Evolutionary conservation across 2,329 filamentous ascomycete genomes (phyloP), one percentile per base, ranked within the genome.

Genomic region (Dactylellina parvicollis): DNA sequence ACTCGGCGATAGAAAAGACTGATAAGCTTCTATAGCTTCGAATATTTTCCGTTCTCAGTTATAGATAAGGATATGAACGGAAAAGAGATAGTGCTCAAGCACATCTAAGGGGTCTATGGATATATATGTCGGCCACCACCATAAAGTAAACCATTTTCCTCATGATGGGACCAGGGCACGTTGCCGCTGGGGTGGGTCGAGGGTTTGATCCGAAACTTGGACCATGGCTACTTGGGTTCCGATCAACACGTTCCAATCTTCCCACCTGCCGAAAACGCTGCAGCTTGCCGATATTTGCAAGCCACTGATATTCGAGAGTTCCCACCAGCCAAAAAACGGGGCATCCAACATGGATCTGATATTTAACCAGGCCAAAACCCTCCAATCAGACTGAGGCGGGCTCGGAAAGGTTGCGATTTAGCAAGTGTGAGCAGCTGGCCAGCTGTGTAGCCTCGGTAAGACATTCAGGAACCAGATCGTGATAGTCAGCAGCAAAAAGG

Each of bases 371-470:
- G 44, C 18, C 24, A 30, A 38, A 59, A 24, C 44, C 62, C 52
- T 36, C 62, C 62, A 67, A 67, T 67, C 20, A 42, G 18, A 20
- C n/a, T 14, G n/a, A 30, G 18, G 32, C 32, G 30, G 32, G 54
- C 52, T 50, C 62, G 52, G 52, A 52, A 44, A 49, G 32, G 24
- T 56, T 38, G 32, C 32, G 42, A 52, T 67, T 44, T 22, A n/a
- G 62, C 24, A 57, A 67, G 52, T 67, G 62, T 50, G 52, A 52
- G 44, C n/a, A n/a, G n/a, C n/a, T n/a, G n/a, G n/a, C n/a, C n/a
- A 32, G 42, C n/a, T 20, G 4, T 40, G 18, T 16, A 42, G 18
- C 62, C 62, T 67, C 62, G 62, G 62, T 52, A 67, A 57, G 62
- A 65, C 59, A 62, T 54, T 20, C 34, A 56, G 34, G 42, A 50